These are phyloP conservation scores for Talaromyces rugulosus DNA, from an alignment of 2,329 filamentous ascomycete genomes.

Conservation along the genomic window DNA sequence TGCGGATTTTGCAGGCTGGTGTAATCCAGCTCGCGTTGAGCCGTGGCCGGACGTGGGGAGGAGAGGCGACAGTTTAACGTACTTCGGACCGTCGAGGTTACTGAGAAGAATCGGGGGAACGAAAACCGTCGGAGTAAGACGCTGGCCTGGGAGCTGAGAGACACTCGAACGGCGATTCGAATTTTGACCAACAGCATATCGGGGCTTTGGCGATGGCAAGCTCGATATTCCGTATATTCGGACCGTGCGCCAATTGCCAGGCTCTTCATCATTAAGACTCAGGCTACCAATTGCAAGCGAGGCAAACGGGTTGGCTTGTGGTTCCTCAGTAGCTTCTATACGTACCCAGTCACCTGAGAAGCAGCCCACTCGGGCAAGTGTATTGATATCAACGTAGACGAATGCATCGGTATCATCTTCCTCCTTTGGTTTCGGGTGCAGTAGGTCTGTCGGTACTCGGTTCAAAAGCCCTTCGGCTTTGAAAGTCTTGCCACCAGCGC, in stretches of 20 bases:
- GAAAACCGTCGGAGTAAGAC: conserved; percentile 61
- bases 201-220: conserved; percentile 50
- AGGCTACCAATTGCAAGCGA: conserved; percentile 57
- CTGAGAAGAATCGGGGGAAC: conserved; percentile 81
- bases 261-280: conserved; percentile 47
- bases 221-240: conserved; percentile 84
- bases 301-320: conserved; percentile 54
- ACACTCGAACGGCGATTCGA: conserved; percentile 52
- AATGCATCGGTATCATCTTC: conserved; percentile 86
- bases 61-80: conserved; percentile 70
- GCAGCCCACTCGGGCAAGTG: conserved; percentile 83
- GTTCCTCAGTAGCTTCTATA: conserved; percentile 72
- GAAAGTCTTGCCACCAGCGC: conserved; percentile 73
- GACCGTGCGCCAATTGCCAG: conserved; percentile 76
- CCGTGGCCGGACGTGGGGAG: conserved; percentile 40
- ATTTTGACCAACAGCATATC: conserved; percentile 52
- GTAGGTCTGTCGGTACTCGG: conserved; percentile 67
- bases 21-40: conserved; percentile 57
- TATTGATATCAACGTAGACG: conserved; percentile 84
- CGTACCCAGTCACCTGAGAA: conserved; percentile 98
- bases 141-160: conserved; percentile 42
- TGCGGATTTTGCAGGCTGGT: conserved; percentile 40
- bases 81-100: conserved; percentile 75
- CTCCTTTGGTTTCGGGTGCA: conserved; percentile 76
- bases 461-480: conserved; percentile 73